phyloP scores from a whole-genome alignment of 495 filamentous ascomycete genomes.

The Acidiella bohemica region DNA sequence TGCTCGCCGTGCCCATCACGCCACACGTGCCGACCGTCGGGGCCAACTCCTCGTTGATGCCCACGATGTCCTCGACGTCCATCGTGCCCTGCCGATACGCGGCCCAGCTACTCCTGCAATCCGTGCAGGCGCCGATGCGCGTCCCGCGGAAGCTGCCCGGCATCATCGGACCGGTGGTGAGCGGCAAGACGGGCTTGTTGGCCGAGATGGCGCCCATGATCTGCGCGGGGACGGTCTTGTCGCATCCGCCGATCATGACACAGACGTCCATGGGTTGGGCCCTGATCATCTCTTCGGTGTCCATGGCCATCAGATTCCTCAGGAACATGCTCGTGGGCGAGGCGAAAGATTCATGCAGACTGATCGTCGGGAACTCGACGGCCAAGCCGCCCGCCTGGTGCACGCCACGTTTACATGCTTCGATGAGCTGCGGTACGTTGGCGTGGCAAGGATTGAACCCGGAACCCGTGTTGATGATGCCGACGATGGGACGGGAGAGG shows the following conservation, averaged over 20 bases:
- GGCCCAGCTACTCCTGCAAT: conserved; percentile 56
- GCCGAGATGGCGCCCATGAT: conserved; percentile 58
- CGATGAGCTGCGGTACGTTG: conserved; percentile 53
- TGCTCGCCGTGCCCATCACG: conserved; percentile 50
- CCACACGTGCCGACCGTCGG: conserved; percentile 35
- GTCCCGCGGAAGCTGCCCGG: conserved; percentile 45
- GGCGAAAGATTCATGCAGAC: conserved; percentile 48
- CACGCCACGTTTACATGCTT: conserved; percentile 49
- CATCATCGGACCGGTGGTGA: conserved; percentile 56
- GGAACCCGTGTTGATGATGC: conserved; percentile 53
- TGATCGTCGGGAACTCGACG: conserved; percentile 55
- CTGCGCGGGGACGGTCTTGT: conserved; percentile 56
- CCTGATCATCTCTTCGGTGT: conserved; percentile 57
- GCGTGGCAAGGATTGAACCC: conserved; percentile 57
- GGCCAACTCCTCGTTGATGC: conserved; percentile 53
- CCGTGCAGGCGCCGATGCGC: conserved; percentile 52
- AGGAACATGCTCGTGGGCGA: conserved; percentile 56
- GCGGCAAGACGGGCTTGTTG: conserved; percentile 50
- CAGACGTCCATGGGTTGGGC: conserved; percentile 53
- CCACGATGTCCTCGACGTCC: conserved; percentile 52
- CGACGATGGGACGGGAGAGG: conserved; percentile 49
- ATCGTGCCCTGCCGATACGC: conserved; percentile 45
- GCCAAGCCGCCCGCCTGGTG: conserved; percentile 47
- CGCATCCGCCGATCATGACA: conserved; percentile 53
- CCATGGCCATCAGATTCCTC: conserved; percentile 58